Evolutionary conservation across 23 red algal genomes (phyloP).

Genomic region (Gracilariopsis chorda): DNA sequence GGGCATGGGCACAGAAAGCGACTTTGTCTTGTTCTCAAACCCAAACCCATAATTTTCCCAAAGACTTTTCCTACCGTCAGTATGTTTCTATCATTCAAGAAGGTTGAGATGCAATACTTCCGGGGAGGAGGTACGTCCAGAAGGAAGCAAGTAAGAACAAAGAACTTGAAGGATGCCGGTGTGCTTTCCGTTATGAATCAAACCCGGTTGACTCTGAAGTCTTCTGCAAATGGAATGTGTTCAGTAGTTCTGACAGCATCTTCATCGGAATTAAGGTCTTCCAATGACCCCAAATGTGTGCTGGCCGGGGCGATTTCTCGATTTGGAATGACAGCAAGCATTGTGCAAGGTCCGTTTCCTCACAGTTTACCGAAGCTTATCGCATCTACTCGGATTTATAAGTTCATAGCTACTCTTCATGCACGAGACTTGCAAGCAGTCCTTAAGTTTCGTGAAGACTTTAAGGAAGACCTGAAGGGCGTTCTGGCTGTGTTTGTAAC

Average conservation of each 20-base stretch:
- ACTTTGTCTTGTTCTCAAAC: background rate
- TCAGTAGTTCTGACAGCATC: slow-evolving; percentile 52
- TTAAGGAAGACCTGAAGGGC: slow-evolving; percentile 45
- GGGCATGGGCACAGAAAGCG: background rate
- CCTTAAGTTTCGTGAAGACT: slow-evolving; percentile 52
- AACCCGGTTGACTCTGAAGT: slow-evolving; percentile 47
- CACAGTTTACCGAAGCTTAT: slow-evolving; percentile 38
- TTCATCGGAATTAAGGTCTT: slow-evolving; percentile 35
- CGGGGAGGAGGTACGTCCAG: background rate
- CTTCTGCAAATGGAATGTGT: slow-evolving; percentile 5
- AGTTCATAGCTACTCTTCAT: slow-evolving; percentile 23
- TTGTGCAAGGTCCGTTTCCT: slow-evolving; percentile 8
- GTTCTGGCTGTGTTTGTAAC: slow-evolving; percentile 33
- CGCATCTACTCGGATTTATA: slow-evolving; percentile 18
- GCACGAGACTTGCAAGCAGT: slow-evolving; percentile 49
- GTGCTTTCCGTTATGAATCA: background rate
- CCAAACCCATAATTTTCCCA: background rate
- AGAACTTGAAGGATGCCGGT: background rate
- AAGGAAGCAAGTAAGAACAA: background rate
- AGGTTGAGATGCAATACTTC: slow-evolving; percentile 34
- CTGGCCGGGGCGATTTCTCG: slow-evolving; percentile 19
- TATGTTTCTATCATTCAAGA: slow-evolving; percentile 21
- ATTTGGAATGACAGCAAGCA: slow-evolving; percentile 37
- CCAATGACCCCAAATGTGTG: slow-evolving; percentile 29
- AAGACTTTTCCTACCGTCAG: background rate